Evolutionary conservation across 2,329 filamentous ascomycete species (phyloP).

Genomic region (Colletotrichum sidae): DNA sequence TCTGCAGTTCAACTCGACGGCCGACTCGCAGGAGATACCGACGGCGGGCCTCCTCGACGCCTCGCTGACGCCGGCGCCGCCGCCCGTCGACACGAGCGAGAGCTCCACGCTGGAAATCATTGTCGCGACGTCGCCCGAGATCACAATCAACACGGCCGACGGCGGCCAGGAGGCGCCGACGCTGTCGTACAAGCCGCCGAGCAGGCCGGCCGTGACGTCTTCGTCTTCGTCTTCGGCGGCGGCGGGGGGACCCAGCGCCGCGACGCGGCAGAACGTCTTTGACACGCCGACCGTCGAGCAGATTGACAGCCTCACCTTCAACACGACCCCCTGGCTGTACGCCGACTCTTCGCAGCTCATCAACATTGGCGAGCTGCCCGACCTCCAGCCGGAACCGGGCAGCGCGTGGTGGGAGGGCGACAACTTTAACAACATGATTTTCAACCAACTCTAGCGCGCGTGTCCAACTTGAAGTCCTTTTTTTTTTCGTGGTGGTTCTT

Average conservation of each 20-base stretch:
- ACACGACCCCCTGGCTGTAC: constrained; percentile 57
- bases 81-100: constrained; percentile 48
- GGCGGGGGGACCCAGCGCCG: neutral
- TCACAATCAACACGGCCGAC: constrained; percentile 62
- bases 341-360: constrained; percentile 54
- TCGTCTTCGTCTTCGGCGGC: neutral
- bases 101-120: constrained; percentile 59
- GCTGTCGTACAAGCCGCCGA: constrained; percentile 50
- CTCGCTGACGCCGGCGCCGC: constrained; percentile 50
- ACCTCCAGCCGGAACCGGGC: constrained; percentile 45
- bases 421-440: constrained; percentile 52
- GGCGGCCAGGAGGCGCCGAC: constrained; percentile 62
- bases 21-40: constrained; percentile 49
- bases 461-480: neutral
- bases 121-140: constrained; percentile 62
- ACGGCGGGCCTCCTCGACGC: constrained; percentile 54
- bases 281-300: constrained; percentile 48
- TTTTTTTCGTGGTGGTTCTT: neutral
- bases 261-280: constrained; percentile 36
- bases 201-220: constrained; percentile 40
- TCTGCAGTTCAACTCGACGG: constrained; percentile 58
- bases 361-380: constrained; percentile 51
- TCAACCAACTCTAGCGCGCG: constrained; percentile 50
- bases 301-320: constrained; percentile 52
- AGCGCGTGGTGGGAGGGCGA: constrained; percentile 55